A percentile compares a stretch with the other conserved stretches of the same genome.
Conservation (phyloP, 108 stramenopile genomes). For the Aurantiochytrium sp. region DNA sequence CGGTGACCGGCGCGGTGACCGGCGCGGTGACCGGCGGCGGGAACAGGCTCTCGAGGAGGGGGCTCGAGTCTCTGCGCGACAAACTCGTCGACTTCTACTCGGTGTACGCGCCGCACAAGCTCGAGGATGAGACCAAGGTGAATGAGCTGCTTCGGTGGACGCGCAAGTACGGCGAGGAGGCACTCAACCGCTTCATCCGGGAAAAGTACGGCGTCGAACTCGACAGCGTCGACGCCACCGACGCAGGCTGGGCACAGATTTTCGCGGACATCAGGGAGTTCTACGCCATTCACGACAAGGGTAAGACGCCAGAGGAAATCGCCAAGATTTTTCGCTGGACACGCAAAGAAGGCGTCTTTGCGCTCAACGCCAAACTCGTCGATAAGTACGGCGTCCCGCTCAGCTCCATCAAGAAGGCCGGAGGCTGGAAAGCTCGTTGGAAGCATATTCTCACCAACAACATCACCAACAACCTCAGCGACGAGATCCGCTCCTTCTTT, state of each 20-base stretch:
- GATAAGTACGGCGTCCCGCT: not conserved
- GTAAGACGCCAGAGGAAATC: not conserved
- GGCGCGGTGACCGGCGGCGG: too few species aligned
- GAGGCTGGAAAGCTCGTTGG: not conserved
- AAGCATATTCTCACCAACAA: not conserved
- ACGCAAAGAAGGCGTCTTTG: not conserved
- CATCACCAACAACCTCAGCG: not conserved
- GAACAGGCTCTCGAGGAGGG: not conserved
- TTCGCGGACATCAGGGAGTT: not conserved
- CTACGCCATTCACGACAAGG: not conserved
- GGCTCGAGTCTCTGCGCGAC: not conserved
- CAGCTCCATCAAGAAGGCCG: not conserved
- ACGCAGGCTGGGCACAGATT: not conserved
- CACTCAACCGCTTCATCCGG: not conserved
- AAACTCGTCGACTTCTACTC: not conserved
- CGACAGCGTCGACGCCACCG: not conserved
- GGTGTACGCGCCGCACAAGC: not conserved
- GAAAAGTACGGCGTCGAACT: not conserved
- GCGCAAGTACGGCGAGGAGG: not conserved
- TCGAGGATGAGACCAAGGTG: not conserved
- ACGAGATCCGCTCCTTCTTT: not conserved
- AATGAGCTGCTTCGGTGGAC: not conserved
- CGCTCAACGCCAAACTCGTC: not conserved
- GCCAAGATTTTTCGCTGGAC: not conserved
- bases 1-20: too few species aligned